These are phyloP conservation scores for Helicostylum pulchrum DNA, from an alignment of 192 early-diverging fungal genomes.

Conservation along the genomic window DNA sequence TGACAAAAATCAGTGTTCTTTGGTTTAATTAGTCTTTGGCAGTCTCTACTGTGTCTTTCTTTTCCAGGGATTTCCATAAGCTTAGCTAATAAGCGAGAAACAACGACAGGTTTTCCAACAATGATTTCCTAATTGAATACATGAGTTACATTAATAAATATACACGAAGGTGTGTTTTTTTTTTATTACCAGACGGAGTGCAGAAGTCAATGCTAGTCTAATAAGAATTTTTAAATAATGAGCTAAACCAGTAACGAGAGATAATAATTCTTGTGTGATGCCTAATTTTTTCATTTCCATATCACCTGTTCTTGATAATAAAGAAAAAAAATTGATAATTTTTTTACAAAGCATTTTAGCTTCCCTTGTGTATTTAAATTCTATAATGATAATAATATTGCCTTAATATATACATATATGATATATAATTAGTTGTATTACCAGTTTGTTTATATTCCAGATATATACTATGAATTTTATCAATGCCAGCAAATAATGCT, in stretches of 20 bases:
- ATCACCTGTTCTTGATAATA: conserved; percentile 75
- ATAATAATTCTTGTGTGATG: conserved; percentile 84
- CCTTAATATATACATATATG: neutral
- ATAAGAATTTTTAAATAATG: conserved; percentile 92
- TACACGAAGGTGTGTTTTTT: neutral
- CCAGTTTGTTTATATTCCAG: conserved; percentile 19
- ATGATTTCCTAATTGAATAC: conserved; percentile 44
- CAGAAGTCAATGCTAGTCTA: conserved; percentile 81
- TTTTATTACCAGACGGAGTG: conserved; percentile 69
- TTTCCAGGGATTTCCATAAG: conserved; percentile 64
- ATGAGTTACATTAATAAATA: neutral
- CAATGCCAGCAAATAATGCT: conserved; percentile 85
- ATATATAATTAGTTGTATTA: conserved; percentile 1
- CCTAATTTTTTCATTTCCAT: conserved; percentile 50
- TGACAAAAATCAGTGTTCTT: conserved; percentile 74
- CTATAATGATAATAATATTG: conserved; percentile 17
- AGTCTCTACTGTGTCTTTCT: conserved; percentile 30
- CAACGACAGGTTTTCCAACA: conserved; percentile 47
- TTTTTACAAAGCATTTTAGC: conserved; percentile 95
- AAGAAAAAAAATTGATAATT: conserved; percentile 91
- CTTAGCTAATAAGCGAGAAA: conserved; percentile 73
- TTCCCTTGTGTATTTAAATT: conserved; percentile 77
- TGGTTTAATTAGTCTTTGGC: conserved; percentile 25
- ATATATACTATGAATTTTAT: conserved; percentile 36
- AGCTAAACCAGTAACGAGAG: conserved; percentile 85